Evolutionary conservation across 83 land plant genomes (phyloP).

Genomic region (Isoetes engelmannii): DNA sequence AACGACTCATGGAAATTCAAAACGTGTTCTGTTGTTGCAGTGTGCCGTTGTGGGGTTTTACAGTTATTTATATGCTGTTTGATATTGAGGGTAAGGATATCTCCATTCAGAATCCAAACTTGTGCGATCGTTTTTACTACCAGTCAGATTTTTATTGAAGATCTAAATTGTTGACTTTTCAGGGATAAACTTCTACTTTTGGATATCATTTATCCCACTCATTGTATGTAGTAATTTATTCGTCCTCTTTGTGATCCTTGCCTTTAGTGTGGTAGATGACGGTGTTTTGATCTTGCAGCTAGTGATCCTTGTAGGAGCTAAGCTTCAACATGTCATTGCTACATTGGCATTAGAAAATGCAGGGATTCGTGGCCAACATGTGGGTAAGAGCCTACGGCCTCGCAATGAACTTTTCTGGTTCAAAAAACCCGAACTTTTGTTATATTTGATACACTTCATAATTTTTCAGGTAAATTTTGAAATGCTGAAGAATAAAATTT

Average conservation of each 20-base stretch:
- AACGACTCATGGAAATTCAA: conserved; percentile 9
- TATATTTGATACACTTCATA: conserved; percentile 70
- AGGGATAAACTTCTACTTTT: conserved; percentile 81
- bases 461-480: conserved; percentile 60
- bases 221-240: conserved; percentile 40
- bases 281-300: conserved; percentile 35
- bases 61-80: conserved; percentile 69
- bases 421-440: conserved; percentile 63
- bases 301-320: conserved; percentile 77
- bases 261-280: not conserved
- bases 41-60: conserved; percentile 77
- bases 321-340: conserved; percentile 79
- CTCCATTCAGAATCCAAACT: not conserved
- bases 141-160: not conserved
- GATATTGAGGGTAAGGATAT: conserved; percentile 53
- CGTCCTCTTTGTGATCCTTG: not conserved
- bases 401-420: conserved; percentile 90
- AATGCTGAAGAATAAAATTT: not conserved
- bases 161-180: conserved; percentile 14
- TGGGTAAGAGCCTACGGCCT: conserved; percentile 43
- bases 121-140: not conserved
- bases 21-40: conserved; percentile 35
- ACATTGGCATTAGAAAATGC: conserved; percentile 77
- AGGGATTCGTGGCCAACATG: conserved; percentile 38
- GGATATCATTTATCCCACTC: conserved; percentile 73